Base-by-base conservation (phyloP, 768 basidiomycete species). In the Vararia minispora region DNA sequence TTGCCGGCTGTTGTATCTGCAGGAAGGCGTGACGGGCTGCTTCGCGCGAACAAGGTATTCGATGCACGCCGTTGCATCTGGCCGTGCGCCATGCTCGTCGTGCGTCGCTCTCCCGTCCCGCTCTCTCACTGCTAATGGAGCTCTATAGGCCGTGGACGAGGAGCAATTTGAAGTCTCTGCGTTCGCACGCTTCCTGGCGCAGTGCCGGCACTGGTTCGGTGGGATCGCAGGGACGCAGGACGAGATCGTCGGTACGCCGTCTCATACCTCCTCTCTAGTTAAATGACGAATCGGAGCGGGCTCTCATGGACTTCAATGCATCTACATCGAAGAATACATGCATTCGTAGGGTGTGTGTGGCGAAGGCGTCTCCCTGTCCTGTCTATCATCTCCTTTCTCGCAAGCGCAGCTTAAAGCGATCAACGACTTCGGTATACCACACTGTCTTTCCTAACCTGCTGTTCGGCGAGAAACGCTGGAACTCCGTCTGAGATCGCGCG, bases 1-100 rank as follows among this genome's bases (percentile, higher is more conserved):
- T 20, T 65, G 77, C 21, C 97, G 91, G 90, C 64, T 92, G 1
- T 44, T 78, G 12, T 71, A 76, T 30, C 84, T 82, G 35, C 90
- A 89, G 53, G 64, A 72, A 13, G 33, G 25, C 33, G 43, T 50
- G 0, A 65, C 66, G 0, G 89, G 89, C 0, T 94, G 94, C 0
- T 95, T 90, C 53, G 65, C 81, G 48, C 89, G 2, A 79, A 76
- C 41, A 99, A 99, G 60, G 65, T 69, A 4, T 72, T 82, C 5
- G 94, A 98, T 46, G 86, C 90, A 2, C 98, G 94, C 56, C 98
- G 98, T 58, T 87, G 85, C 46, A 97, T 95, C 58, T 99, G 94
- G 94, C 83, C 82, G 48, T 81, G 86, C 3, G 91, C 79, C 6
- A 68, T 85, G 0, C 58, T 97, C 8, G 59, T 71, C 52, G 92